Conservation (phyloP, 768 basidiomycete species). For the Phlegmacium glaucopus region DNA sequence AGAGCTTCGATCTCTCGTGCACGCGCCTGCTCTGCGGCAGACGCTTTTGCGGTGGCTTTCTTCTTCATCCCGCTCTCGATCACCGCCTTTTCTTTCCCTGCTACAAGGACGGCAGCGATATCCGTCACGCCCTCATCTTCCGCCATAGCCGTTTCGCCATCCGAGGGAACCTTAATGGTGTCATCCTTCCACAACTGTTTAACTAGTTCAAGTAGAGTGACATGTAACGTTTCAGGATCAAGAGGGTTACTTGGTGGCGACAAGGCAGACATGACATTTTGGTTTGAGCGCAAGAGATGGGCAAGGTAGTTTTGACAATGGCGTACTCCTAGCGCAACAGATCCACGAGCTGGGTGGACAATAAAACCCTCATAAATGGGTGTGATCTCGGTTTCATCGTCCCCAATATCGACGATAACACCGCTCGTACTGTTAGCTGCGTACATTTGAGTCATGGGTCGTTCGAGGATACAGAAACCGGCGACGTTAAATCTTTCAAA, state of each 20-base stretch:
- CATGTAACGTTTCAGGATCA: slow-evolving; percentile 43
- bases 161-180: slow-evolving; percentile 68
- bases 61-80: slow-evolving; percentile 85
- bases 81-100: slow-evolving; percentile 87
- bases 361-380: slow-evolving; percentile 75
- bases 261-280: slow-evolving; percentile 54
- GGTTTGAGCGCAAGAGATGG: slow-evolving; percentile 66
- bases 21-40: slow-evolving; percentile 77
- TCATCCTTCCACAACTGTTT: slow-evolving; percentile 61
- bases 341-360: slow-evolving; percentile 47
- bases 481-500: slow-evolving; percentile 93
- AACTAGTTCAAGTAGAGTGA: slow-evolving; percentile 60
- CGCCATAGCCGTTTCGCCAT: slow-evolving; percentile 59
- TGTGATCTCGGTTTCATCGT: slow-evolving; percentile 71
- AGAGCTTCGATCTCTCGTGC: slow-evolving; percentile 81
- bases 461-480: slow-evolving; percentile 75
- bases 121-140: slow-evolving; percentile 89
- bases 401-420: slow-evolving; percentile 79
- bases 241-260: slow-evolving; percentile 49
- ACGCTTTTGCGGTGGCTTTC: slow-evolving; percentile 65
- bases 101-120: slow-evolving; percentile 85
- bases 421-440: slow-evolving; percentile 69
- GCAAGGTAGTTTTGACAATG: slow-evolving; percentile 80
- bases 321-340: slow-evolving; percentile 61
- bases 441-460: slow-evolving; percentile 82